Base-by-base conservation (phyloP, 2,329 filamentous ascomycete species). In the Amphichorda felina region DNA sequence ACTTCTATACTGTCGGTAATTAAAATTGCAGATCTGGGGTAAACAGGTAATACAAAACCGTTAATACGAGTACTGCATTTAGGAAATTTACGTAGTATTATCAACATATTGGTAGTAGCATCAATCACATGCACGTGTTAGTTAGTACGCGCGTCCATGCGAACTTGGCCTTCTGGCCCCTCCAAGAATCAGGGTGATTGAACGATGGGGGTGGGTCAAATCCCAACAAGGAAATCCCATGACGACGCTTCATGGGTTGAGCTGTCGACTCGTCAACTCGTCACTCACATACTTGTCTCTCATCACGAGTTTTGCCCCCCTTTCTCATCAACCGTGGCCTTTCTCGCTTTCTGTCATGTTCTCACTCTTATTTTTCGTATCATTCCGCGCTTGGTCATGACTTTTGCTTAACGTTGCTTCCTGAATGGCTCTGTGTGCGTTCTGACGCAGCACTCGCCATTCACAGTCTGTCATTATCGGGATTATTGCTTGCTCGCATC, bases 161-260 rank as follows among this genome's bases (percentile, higher is more conserved):
- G n/a, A n/a, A n/a, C n/a, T n/a, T n/a, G n/a, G n/a, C n/a, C n/a
- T n/a, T n/a, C n/a, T n/a, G n/a, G n/a, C n/a, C n/a, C n/a, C n/a
- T n/a, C n/a, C n/a, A n/a, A n/a, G n/a, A n/a, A n/a, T n/a, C n/a
- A n/a, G n/a, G n/a, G n/a, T n/a, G n/a, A n/a, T n/a, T n/a, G n/a
- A n/a, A n/a, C n/a, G n/a, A n/a, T n/a, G n/a, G n/a, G n/a, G 29
- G 35, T 36, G 35, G 36, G 27, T 22, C 30, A 24, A 13, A 15
- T 28, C 36, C 36, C 36, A 33, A 34, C 14, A 14, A 28, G 36
- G 36, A 38, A 38, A 38, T 33, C 22, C 34, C 36, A 38, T 38
- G 36, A 38, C 36, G 36, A 38, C 36, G 36, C 36, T 27, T 36
- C 36, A 14, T 17, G n/a, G n/a, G n/a, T n/a, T n/a, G n/a, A n/a